Evolutionary conservation across 192 early-diverging fungal species (phyloP), one percentile per base, ranked within the genome.

Genomic region (Coemansia sp.): DNA sequence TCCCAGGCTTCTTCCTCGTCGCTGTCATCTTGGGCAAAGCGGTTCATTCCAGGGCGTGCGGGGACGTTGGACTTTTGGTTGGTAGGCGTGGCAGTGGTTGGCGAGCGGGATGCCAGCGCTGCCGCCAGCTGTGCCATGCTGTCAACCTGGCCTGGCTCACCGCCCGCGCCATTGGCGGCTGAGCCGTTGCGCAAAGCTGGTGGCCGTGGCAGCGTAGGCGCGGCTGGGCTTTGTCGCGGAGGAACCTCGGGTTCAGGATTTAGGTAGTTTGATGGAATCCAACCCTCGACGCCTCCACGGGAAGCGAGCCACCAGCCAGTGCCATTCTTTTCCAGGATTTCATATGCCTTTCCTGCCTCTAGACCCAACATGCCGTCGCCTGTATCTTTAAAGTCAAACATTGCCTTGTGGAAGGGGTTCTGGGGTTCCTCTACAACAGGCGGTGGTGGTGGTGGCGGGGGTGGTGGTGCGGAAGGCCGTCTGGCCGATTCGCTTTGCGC

Each of bases 181-280:
- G 53, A 30, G 38, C 59, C 67, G 26, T 68, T 79, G 59, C 64
- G 63, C 67, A 67, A 63, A 16, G 49, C 64, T 7, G 60, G 53
- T 4, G 72, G 77, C 14, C 41, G 64, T 18, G 72, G 76, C 50
- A 65, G 49, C 28, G 64, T 67, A 16, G 71, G 71, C 12, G 67
- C 56, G 7, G 56, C 53, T 2, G 54, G 60, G 24, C 24, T 30
- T 21, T 60, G 63, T 21, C 67, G 63, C 12, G 64, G 28, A 19
- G 74, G 71, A 24, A 78, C 74, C 10, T 83, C 85, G 34, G 86
- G 86, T 49, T 89, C 88, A 19, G 85, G 85, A 53, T 83, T 86
- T 24, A 90, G 61, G 58, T 92, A 92, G 70, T 92, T 90, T 60
- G 88, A 89, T n/a, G 90, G 90, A 14, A 92, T 83, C 90, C 88